Base-by-base conservation (phyloP, 1,139 yeast genomes). In the Geotrichum reessii region DNA sequence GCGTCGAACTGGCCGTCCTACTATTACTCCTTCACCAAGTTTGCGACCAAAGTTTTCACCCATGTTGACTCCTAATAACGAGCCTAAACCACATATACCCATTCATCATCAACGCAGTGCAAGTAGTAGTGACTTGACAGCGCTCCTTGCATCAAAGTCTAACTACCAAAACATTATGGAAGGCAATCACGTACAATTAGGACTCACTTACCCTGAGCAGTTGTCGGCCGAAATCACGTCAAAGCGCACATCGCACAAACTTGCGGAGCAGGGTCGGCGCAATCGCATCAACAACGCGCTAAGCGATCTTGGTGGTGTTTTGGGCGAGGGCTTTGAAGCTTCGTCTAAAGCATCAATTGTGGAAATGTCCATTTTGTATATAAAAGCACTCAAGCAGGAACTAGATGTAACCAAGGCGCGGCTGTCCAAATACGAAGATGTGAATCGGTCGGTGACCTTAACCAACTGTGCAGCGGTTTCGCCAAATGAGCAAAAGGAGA, bases 241-340 rank as follows among this genome's bases (percentile, higher is more conserved):
- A 25, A 76, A 76, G 63, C 71, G 77, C 55, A 87, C 93, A 4
- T 85, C 88, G 27, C 99, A 93, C 73, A 92, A 93, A 69, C 79
- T 89, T 28, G 98, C 99, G 0, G 99, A 93, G 73, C 97, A 93
- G 73, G 98, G 97, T 11, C 79, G 99, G 61, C 81, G 99, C 66
- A 91, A 92, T 71, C 78, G 99, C 64, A 86, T 93, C 86, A 93
- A 93, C 72, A 74, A 78, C 60, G 98, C 97, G 0, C 84, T 93
- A 22, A 83, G 82, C 53, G 96, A 89, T 55, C 75, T 93, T 59
- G 86, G 86, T 2, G 68, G 77, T 11, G 74, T 90, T 63, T 79
- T 93, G 25, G 95, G 96, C 0, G 82, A 84, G 17, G 64, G 66
- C 12, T 68, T 69, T 14, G 64, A 63, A 52, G 31, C 85, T 82